Evolutionary conservation across 192 early-diverging fungal species (phyloP), one percentile per base, ranked within the genome.

Genomic region (Coemansia sp.): DNA sequence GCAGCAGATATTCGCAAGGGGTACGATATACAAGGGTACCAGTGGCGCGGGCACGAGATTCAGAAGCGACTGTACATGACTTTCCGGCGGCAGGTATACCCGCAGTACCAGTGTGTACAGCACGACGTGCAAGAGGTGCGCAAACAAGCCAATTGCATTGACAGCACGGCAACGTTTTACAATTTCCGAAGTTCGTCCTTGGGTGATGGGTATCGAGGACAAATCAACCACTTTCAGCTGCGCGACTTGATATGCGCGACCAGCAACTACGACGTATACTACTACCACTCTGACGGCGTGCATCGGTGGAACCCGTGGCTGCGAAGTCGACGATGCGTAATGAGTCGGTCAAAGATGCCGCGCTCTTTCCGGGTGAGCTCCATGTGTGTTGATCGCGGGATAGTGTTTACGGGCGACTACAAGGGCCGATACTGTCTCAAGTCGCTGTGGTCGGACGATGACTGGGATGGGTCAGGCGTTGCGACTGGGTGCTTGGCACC

Each of bases 11-110:
- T 74, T 16, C 65, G 69, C 40, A 58, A 64, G 19, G 82, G 77
- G 6, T 74, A 66, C 32, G 88, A 90, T 40, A 44, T 85, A 37
- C 89, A 90, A 58, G 89, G 89, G 10, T 88, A 88, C 60, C 57
- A 68, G 50, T 88, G 89, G 89, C 38, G 58, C 26, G 80, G 76
- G 14, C 23, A 67, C 10, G 66, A 70, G 63, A 38, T 67, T 3
- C 75, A 83, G 40, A 66, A 52, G 42, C 63, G 46, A 9, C 59
- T 61, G 62, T 84, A 79, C 65, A 83, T 73, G 79, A 76, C n/a
- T n/a, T 87, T 62, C 60, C 77, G 82, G 63, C 55, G 84, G 30
- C 40, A 68, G 35, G 64, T 84, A 80, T 67, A 84, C 69, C 69
- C 68, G 21, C 68, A 85, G 46, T 68, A 86, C 74, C 78, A 76